Conservation (phyloP, 2,329 filamentous ascomycete species). For the Parafenestella ontariensis region DNA sequence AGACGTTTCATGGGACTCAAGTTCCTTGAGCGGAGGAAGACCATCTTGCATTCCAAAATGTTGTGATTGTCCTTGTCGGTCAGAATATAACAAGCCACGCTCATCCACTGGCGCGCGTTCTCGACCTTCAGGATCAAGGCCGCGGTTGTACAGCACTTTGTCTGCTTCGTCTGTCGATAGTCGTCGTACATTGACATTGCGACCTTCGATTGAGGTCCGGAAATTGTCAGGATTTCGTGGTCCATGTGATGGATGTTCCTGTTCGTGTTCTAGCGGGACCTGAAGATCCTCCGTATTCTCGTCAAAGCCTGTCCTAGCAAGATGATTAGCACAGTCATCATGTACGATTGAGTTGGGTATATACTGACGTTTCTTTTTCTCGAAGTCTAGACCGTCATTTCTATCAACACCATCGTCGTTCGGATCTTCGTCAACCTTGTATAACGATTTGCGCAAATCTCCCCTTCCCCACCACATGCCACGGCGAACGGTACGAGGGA, state of each 20-base stretch:
- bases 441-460: slow-evolving; percentile 52
- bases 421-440: slow-evolving; percentile 22
- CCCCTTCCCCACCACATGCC: slow-evolving; percentile 58
- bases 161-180: slow-evolving; percentile 18
- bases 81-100: slow-evolving; percentile 25
- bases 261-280: slow-evolving; percentile 3
- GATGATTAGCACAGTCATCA: not conserved
- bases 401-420: slow-evolving; percentile 21
- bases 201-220: slow-evolving; percentile 18
- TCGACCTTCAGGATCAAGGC: slow-evolving; percentile 10
- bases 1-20: slow-evolving; percentile 32
- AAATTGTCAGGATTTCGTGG: slow-evolving; percentile 8
- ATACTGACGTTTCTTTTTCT: slow-evolving; percentile 20
- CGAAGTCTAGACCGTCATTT: slow-evolving; percentile 24
- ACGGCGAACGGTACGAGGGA: slow-evolving; percentile 61
- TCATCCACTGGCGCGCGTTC: slow-evolving; percentile 31
- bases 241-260: not conserved
- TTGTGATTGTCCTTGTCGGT: slow-evolving; percentile 14
- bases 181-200: slow-evolving; percentile 22
- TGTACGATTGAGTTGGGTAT: not conserved
- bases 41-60: slow-evolving; percentile 56
- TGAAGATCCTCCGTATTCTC: slow-evolving; percentile 23
- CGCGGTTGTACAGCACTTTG: slow-evolving; percentile 5
- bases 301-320: slow-evolving; percentile 9
- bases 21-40: slow-evolving; percentile 47